A percentile compares a stretch with the other conserved stretches of the same genome.
Conservation (phyloP, 2,329 filamentous ascomycete genomes). For the Colletotrichum sp. region DNA sequence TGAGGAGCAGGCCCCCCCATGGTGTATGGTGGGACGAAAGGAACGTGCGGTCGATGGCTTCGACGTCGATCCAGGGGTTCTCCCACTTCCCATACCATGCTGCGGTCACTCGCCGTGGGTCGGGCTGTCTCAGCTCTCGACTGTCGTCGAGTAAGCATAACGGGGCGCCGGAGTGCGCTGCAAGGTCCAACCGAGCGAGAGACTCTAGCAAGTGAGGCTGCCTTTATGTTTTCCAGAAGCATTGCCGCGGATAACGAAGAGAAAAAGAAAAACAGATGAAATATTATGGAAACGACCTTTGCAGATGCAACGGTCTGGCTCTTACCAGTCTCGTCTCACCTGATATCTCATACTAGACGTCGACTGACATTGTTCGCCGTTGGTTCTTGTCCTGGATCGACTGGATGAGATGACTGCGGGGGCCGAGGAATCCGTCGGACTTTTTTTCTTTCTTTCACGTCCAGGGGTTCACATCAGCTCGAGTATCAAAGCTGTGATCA, state of each 20-base stretch:
- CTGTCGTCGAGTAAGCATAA: not conserved
- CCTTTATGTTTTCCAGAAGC: not conserved
- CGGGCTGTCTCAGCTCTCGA: not conserved
- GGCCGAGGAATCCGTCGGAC: not conserved
- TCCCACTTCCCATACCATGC: not conserved
- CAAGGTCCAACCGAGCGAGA: not conserved
- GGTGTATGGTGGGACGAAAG: not conserved
- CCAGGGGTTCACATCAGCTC: not conserved
- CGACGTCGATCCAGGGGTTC: not conserved
- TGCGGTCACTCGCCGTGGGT: not conserved
- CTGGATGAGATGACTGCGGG: not conserved
- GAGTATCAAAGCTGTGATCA: not conserved
- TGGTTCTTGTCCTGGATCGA: not conserved
- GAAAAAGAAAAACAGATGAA: not conserved
- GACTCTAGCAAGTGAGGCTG: not conserved
- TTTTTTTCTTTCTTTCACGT: not conserved
- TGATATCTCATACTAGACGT: not conserved
- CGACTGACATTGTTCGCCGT: not conserved
- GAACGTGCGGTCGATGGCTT: not conserved
- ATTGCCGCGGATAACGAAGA: not conserved
- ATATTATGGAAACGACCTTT: accelerated
- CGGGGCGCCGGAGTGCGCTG: not conserved
- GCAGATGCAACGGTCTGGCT: not conserved
- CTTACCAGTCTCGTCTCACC: not conserved
- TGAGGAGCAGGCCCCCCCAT: not conserved